Evolutionary conservation across 352 stramenopile species (phyloP).

Genomic region (Globisporangium nodosum): DNA sequence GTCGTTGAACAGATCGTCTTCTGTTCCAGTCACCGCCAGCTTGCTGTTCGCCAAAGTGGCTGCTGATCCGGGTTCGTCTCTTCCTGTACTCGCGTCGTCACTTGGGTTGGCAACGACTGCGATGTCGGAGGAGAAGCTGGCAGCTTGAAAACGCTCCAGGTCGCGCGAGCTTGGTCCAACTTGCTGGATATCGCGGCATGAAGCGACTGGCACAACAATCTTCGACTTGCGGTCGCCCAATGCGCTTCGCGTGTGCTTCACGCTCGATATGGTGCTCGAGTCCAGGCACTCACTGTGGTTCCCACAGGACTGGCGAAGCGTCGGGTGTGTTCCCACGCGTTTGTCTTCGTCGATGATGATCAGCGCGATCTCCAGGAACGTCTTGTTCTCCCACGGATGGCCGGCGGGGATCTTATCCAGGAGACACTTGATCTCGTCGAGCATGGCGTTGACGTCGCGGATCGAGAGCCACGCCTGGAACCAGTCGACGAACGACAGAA

Average conservation of each 20-base stretch:
- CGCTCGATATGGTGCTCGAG: neutral
- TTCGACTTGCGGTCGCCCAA: neutral
- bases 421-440: neutral
- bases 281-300: neutral
- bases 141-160: too few species aligned
- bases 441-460: neutral
- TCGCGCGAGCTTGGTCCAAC: too few species aligned
- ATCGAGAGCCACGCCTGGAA: constrained; percentile 1
- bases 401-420: neutral
- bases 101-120: too few species aligned
- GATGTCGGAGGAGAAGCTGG: too few species aligned
- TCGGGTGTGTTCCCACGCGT: neutral
- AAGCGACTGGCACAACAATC: neutral
- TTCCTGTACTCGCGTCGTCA: too few species aligned
- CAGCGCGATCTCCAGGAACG: constrained; percentile 3
- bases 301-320: neutral
- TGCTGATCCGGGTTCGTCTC: too few species aligned
- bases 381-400: constrained; percentile 3
- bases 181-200: neutral
- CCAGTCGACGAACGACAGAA: constrained; percentile 9
- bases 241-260: too few species aligned
- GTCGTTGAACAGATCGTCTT: too few species aligned
- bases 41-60: too few species aligned
- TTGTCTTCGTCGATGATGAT: constrained; percentile 9
- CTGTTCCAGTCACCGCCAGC: too few species aligned